Base-by-base conservation (phyloP, 345 rosid genomes). In the Combretum micranthum region DNA sequence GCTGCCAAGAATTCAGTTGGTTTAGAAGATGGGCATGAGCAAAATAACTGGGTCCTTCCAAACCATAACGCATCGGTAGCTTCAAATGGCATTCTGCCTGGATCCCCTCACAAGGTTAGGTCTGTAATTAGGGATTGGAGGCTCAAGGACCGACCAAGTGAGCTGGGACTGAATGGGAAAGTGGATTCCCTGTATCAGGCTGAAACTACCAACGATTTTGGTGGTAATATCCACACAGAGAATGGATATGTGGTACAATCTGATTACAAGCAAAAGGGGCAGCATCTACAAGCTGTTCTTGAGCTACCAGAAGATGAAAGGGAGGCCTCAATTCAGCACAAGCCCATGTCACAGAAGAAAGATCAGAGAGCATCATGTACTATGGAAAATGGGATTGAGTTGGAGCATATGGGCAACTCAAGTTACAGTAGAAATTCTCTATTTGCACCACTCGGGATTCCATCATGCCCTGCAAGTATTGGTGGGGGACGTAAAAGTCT, bases 141-240 rank as follows among this genome's bases (percentile, higher is more conserved):
- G 70, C 52, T 64, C 57, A 75, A 81, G 76, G 91, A 84, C 63
- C 75, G 85, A 78, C 93, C 86, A 58, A 82, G 89, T 65, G 75
- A 80, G 9, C 80, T 89, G 60, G 96, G 97, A 52, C 86, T 83
- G 55, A 87, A 83, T 61, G 94, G 94, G 53, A 89, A 85, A 75
- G 83, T 79, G 47, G 88, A 80, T 14, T 70, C 60, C 69, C 47
- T 77, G 37, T 80, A 78, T 68, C 90, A 78, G 46, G 71, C 72
- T 13, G 47, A 63, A 53, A 70, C 80, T 65, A 56, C 65, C 22
- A 84, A 83, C 60, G 85, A 75, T 56, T 71, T 69, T 54, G 69
- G 76, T 49, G 60, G 61, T 68, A 76, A 72, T 52, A 55, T 69
- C 58, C 59, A 53, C 54, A 45, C 61, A 56, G 90, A 80, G 60